phyloP scores from a whole-genome alignment of 495 filamentous ascomycete species.

The Immersiella caudata region DNA sequence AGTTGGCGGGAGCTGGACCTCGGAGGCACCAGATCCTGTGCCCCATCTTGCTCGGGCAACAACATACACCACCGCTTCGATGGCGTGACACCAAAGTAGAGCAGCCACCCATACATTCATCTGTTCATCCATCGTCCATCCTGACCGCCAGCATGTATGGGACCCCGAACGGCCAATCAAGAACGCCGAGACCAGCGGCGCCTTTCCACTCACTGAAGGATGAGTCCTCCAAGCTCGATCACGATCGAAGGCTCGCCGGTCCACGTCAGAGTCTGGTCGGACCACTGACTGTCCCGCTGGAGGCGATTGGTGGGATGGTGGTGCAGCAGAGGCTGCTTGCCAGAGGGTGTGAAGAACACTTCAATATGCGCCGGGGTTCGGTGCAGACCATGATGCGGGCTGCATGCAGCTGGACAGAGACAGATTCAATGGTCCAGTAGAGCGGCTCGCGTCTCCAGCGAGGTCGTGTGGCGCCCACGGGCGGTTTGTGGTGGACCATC shows the following conservation, averaged over 20 bases:
- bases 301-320: conserved; percentile 33
- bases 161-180: neutral
- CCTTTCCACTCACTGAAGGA: neutral
- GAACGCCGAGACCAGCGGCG: neutral
- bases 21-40: no score
- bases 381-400: conserved; percentile 23
- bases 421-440: neutral
- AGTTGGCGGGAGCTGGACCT: no score
- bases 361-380: conserved; percentile 22
- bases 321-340: conserved; percentile 17
- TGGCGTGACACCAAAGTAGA: neutral
- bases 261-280: conserved; percentile 21
- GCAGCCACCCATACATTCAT: neutral
- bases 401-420: conserved; percentile 20
- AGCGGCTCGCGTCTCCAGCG: neutral
- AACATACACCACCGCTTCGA: neutral
- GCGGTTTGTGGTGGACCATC: neutral
- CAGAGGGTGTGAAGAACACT: conserved; percentile 30
- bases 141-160: neutral
- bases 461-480: neutral
- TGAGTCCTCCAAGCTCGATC: neutral
- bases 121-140: neutral
- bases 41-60: neutral
- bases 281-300: neutral
- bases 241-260: conserved; percentile 27